Percentiles rank a stretch among this genome's conserved stretches.
Conservation (phyloP, 176 grass and related monocot species). For the Cocos nucifera region DNA sequence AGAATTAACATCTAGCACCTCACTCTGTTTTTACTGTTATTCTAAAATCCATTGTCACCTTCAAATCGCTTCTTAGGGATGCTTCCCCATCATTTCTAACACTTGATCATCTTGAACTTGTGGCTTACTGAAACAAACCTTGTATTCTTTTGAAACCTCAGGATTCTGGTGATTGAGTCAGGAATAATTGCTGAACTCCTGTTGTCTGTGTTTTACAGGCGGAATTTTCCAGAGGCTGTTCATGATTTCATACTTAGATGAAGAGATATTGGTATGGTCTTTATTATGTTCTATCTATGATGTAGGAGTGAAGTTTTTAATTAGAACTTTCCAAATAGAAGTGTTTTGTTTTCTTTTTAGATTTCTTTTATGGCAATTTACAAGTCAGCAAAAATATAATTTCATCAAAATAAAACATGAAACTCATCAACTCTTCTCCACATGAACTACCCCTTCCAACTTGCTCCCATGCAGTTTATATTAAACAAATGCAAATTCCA, state of each 20-base stretch:
- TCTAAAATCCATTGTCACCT: no score
- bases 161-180: no score
- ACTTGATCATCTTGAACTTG: background rate
- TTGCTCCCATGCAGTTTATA: no score
- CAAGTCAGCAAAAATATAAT: no score
- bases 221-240: slow-evolving; percentile 74
- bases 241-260: slow-evolving; percentile 98
- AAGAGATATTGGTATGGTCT: slow-evolving; percentile 88
- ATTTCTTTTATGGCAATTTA: no score
- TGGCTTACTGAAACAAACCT: background rate
- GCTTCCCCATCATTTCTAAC: background rate
- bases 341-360: background rate
- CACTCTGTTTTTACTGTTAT: background rate
- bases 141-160: background rate
- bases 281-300: slow-evolving; percentile 3
- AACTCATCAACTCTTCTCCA: no score
- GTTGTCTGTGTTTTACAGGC: slow-evolving; percentile 29
- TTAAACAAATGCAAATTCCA: no score
- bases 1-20: background rate
- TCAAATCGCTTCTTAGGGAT: background rate
- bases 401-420: no score
- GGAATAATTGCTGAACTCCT: no score
- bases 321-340: slow-evolving; percentile 2
- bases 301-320: background rate
- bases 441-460: no score